A percentile compares a stretch with the other conserved stretches of the same genome.
Conservation (phyloP, 768 basidiomycete genomes). For the Tephrocybe rancida region DNA sequence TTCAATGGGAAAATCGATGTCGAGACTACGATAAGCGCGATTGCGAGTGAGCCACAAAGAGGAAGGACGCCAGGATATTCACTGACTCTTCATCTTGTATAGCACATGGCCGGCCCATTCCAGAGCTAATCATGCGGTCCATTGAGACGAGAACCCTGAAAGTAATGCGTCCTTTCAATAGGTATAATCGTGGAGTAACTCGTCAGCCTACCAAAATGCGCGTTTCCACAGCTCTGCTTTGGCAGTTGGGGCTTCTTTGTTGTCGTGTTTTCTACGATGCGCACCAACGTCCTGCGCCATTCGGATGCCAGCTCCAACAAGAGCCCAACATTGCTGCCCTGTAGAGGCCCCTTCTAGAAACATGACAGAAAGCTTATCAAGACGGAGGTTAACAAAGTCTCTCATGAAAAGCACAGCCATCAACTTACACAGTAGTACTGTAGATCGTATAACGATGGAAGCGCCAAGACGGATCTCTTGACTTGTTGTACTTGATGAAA, state of each 20-base stretch:
- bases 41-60: neutral
- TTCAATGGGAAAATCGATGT: slow-evolving; percentile 66
- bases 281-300: slow-evolving; percentile 80
- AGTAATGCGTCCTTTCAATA: neutral
- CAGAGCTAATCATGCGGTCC: slow-evolving; percentile 52
- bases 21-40: slow-evolving; percentile 57
- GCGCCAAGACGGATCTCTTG: slow-evolving; percentile 60
- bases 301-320: slow-evolving; percentile 72
- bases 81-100: slow-evolving; percentile 81
- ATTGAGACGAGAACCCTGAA: slow-evolving; percentile 55
- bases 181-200: neutral
- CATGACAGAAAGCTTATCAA: slow-evolving; percentile 48
- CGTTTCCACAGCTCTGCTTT: slow-evolving; percentile 81
- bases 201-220: slow-evolving; percentile 53
- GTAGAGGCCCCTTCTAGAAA: slow-evolving; percentile 60
- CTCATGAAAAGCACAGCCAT: too few species aligned
- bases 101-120: slow-evolving; percentile 75
- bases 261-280: slow-evolving; percentile 48
- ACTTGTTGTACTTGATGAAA: slow-evolving; percentile 71
- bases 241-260: slow-evolving; percentile 35
- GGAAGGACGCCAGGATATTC: slow-evolving; percentile 2
- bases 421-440: slow-evolving; percentile 64
- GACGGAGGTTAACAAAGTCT: neutral
- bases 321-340: slow-evolving; percentile 68
- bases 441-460: slow-evolving; percentile 73